Evolutionary conservation across 2,329 filamentous ascomycete genomes (phyloP).

Genomic region (Pochonia chlamydosporia): DNA sequence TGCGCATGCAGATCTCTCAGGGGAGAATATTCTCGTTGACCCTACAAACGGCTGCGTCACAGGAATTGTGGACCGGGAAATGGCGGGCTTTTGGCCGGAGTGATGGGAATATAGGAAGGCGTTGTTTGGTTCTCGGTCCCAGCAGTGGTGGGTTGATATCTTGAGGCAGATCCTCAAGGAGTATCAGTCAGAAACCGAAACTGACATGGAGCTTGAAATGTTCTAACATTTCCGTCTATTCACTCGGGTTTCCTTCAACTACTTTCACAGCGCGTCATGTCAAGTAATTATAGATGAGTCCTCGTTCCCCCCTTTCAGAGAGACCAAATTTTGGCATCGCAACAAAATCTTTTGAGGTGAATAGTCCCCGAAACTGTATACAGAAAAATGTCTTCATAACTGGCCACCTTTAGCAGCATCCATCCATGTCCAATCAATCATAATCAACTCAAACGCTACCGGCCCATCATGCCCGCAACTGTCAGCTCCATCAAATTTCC

Average conservation of each 20-base stretch:
- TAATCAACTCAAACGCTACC: neutral
- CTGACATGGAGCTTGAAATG: conserved; percentile 14
- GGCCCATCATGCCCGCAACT: neutral
- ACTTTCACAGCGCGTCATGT: too few species aligned
- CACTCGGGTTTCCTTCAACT: too few species aligned
- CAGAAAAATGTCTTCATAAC: neutral
- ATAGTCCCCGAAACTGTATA: neutral
- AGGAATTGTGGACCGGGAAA: conserved; percentile 54
- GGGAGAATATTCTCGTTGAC: conserved; percentile 27
- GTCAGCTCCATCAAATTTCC: neutral
- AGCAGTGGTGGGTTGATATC: conserved; percentile 11
- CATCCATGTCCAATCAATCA: neutral
- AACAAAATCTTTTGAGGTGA: neutral
- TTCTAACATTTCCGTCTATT: too few species aligned
- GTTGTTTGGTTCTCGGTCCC: conserved; percentile 11
- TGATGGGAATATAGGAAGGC: conserved; percentile 17
- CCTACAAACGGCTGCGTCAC: conserved; percentile 33
- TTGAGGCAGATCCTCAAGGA: conserved; percentile 10
- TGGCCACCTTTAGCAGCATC: neutral
- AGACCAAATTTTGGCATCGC: too few species aligned
- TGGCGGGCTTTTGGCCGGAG: conserved; percentile 16
- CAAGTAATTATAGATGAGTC: too few species aligned
- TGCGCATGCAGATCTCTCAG: conserved; percentile 26
- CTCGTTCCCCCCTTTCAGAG: too few species aligned
- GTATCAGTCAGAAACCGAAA: conserved; percentile 9